phyloP scores from a whole-genome alignment of 1,284 basidiomycete species.

The Ceratorhiza oryzae-sativae region DNA sequence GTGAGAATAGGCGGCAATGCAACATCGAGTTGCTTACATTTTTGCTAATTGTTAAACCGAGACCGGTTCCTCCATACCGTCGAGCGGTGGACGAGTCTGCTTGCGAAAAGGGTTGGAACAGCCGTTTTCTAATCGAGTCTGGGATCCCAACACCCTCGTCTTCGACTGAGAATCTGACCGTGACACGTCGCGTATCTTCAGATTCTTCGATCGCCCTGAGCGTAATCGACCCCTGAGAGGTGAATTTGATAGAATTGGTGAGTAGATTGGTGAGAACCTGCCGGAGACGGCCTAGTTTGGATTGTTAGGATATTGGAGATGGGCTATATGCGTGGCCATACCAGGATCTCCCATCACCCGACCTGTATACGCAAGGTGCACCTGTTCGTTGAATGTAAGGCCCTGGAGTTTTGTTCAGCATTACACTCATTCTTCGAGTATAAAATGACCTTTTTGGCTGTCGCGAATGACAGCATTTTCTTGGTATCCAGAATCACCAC shows the following conservation, averaged over 20 bases:
- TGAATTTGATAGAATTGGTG: constrained; percentile 38
- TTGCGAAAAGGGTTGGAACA: constrained; percentile 37
- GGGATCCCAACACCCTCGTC: constrained; percentile 36
- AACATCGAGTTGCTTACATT: constrained; percentile 14
- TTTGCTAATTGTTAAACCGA: constrained; percentile 28
- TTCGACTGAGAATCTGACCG: constrained; percentile 30
- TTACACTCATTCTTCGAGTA: background rate
- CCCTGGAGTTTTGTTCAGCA: background rate
- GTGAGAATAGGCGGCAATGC: background rate
- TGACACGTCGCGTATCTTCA: background rate
- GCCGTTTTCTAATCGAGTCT: constrained; percentile 13
- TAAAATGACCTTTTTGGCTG: constrained; percentile 25
- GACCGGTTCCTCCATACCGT: constrained; percentile 34
- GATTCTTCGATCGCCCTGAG: constrained; percentile 22
- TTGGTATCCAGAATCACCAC: constrained; percentile 36
- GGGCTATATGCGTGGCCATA: background rate
- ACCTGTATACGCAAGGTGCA: constrained; percentile 23
- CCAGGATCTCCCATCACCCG: constrained; percentile 38
- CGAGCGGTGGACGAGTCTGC: constrained; percentile 37
- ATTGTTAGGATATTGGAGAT: background rate
- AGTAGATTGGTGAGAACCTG: constrained; percentile 38
- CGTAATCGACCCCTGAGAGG: constrained; percentile 31
- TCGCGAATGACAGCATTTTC: constrained; percentile 37
- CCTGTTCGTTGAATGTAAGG: constrained; percentile 23
- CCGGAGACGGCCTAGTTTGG: constrained; percentile 11